phyloP scores from a whole-genome alignment of 106 monocot genomes.

The Alisma plantagoaquatica region DNA sequence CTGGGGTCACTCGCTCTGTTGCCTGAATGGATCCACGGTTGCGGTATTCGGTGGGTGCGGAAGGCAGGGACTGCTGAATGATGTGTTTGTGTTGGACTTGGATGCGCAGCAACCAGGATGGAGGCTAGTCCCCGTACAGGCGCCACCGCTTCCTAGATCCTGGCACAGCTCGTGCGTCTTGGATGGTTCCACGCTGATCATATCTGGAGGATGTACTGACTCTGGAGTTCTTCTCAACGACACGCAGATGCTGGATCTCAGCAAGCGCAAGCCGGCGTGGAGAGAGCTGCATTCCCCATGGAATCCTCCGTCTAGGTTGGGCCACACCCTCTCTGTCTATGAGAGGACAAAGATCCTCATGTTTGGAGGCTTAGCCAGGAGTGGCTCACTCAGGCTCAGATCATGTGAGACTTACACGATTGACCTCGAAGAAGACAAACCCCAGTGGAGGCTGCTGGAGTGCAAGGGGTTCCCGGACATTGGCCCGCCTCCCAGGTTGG shows the following conservation, averaged over 20 bases:
- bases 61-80: slow-evolving; percentile 70
- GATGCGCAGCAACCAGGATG: slow-evolving; percentile 78
- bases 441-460: slow-evolving; percentile 68
- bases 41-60: slow-evolving; percentile 89
- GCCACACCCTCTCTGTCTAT: slow-evolving; percentile 75
- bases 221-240: slow-evolving; percentile 81
- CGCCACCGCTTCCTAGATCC: slow-evolving; percentile 72
- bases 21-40: slow-evolving; percentile 75
- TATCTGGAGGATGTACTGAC: slow-evolving; percentile 87
- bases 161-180: slow-evolving; percentile 94
- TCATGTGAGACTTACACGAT: slow-evolving; percentile 83
- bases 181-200: slow-evolving; percentile 73
- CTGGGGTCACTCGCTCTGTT: slow-evolving; percentile 84
- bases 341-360: slow-evolving; percentile 65
- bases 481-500: slow-evolving; percentile 82
- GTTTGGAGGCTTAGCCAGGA: slow-evolving; percentile 91
- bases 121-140: slow-evolving; percentile 59
- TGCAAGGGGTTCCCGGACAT: slow-evolving; percentile 80
- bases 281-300: slow-evolving; percentile 69
- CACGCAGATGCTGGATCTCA: slow-evolving; percentile 68
- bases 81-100: slow-evolving; percentile 78
- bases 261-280: slow-evolving; percentile 72
- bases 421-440: slow-evolving; percentile 68
- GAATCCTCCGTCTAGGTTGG: slow-evolving; percentile 76
- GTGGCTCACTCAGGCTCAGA: slow-evolving; percentile 61